Percentiles rank a stretch among this genome's conserved stretches.
These are phyloP conservation scores for Penicillium ochrochloron DNA, from an alignment of 495 filamentous ascomycete species.

Conservation along the genomic window DNA sequence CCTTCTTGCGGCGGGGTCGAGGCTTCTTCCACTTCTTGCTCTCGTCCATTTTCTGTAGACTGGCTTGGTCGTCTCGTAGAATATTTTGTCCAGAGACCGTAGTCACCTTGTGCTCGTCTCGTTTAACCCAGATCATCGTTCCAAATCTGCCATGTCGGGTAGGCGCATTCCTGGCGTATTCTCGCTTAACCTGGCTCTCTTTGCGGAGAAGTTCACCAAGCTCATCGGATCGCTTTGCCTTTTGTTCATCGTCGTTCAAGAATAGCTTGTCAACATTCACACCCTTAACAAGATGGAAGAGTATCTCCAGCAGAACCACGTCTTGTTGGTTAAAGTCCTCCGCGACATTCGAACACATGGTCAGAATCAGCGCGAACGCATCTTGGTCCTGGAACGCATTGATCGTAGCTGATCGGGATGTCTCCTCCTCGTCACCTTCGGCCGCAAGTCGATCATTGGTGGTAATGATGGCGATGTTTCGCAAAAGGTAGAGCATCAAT, in stretches of 20 bases:
- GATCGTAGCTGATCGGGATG: constrained; percentile 84
- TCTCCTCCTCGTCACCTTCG: constrained; percentile 83
- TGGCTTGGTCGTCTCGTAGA: constrained; percentile 71
- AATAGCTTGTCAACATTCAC: constrained; percentile 86
- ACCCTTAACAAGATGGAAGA: constrained; percentile 92
- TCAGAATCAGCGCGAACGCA: constrained; percentile 81
- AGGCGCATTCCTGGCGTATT: constrained; percentile 78
- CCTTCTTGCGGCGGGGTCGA: constrained; percentile 62
- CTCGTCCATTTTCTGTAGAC: constrained; percentile 85
- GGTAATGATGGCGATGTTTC: constrained; percentile 85
- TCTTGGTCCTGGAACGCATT: constrained; percentile 90
- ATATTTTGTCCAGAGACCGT: constrained; percentile 88
- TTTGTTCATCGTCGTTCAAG: constrained; percentile 72
- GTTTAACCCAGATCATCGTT: constrained; percentile 96
- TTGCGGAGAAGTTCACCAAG: constrained; percentile 72
- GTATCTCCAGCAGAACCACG: constrained; percentile 79
- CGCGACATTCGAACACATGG: constrained; percentile 85
- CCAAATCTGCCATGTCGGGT: constrained; percentile 94
- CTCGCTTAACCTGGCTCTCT: constrained; percentile 78
- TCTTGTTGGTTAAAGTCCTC: constrained; percentile 92
- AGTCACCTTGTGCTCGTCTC: constrained; percentile 76
- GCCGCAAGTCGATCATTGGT: constrained; percentile 62
- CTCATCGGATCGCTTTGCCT: constrained; percentile 70
- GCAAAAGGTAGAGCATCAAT: constrained; percentile 82
- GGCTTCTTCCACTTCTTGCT: constrained; percentile 90